Conservation (phyloP, 768 basidiomycete genomes). For the Cystofilobasidium capitatum region DNA sequence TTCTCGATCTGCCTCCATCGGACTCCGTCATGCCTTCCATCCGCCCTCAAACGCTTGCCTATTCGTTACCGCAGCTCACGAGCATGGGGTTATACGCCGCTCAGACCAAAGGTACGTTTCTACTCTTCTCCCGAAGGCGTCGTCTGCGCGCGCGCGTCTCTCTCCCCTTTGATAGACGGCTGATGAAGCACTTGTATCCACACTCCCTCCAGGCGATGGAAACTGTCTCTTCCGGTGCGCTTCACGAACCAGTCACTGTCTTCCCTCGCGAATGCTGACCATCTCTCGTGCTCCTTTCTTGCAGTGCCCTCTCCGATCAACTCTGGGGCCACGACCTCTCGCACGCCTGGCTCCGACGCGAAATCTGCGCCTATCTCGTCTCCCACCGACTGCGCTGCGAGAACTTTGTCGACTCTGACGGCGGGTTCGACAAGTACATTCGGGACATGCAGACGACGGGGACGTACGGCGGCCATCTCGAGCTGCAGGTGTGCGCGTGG, state of each 20-base stretch:
- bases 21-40: too few relatives aligned
- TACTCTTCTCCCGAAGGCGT: too few relatives aligned
- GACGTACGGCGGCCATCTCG: constrained; percentile 87
- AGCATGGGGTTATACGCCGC: constrained; percentile 78
- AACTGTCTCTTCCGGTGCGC: constrained; percentile 69
- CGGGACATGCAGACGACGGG: constrained; percentile 66
- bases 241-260: background rate
- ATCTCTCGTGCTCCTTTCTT: background rate
- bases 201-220: constrained; percentile 47
- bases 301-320: constrained; percentile 72
- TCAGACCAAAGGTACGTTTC: constrained; percentile 54
- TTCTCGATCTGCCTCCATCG: background rate
- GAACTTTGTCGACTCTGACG: constrained; percentile 76
- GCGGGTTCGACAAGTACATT: constrained; percentile 64
- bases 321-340: constrained; percentile 50
- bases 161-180: constrained; percentile 2
- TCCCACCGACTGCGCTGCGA: constrained; percentile 61
- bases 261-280: background rate
- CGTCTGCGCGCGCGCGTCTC: constrained; percentile 33
- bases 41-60: background rate
- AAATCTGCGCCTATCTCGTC: constrained; percentile 76
- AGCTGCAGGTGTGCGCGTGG: constrained; percentile 84
- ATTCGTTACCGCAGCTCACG: constrained; percentile 49
- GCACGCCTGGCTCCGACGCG: constrained; percentile 41
- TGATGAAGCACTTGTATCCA: too few relatives aligned